Conservation (phyloP, 495 filamentous ascomycete species). For the Astrocystis sublimbata region DNA sequence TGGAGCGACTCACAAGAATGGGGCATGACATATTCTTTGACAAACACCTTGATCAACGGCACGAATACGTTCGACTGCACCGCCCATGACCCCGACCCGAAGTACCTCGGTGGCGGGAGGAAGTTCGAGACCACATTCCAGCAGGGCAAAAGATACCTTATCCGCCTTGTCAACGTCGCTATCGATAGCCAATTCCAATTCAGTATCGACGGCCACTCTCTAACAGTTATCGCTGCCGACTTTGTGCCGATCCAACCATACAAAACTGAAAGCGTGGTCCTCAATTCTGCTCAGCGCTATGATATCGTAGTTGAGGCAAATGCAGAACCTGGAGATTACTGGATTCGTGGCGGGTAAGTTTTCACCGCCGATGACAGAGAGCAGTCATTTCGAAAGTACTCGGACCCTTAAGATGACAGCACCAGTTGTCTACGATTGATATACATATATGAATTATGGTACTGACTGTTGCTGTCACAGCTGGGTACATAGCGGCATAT, state of each 20-base stretch:
- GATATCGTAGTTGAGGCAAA: constrained; percentile 57
- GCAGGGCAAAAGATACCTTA: constrained; percentile 42
- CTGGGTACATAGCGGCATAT: no score
- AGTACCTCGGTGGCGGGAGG: constrained; percentile 33
- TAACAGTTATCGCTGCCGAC: constrained; percentile 53
- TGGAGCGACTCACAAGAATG: constrained; percentile 41
- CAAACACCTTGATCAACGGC: constrained; percentile 48
- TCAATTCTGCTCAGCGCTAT: constrained; percentile 46
- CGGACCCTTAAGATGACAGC: no score
- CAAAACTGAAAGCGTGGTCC: constrained; percentile 41
- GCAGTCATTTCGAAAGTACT: no score
- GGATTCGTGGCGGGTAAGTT: no score
- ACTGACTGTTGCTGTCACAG: no score
- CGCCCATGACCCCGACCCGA: no score
- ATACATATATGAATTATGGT: no score
- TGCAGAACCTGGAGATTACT: constrained; percentile 33
- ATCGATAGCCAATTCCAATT: constrained; percentile 54
- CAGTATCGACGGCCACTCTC: constrained; percentile 48
- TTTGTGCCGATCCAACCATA: constrained; percentile 56
- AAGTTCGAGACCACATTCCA: constrained; percentile 41
- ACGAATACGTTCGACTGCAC: constrained; percentile 40
- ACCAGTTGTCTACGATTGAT: no score
- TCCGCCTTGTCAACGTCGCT: constrained; percentile 60
- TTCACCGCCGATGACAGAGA: constrained; percentile 33
- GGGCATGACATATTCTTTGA: constrained; percentile 30